These are phyloP conservation scores for Pseudovirgaria hyperparasitica DNA, from an alignment of 2,329 filamentous ascomycete genomes.

Conservation along the genomic window DNA sequence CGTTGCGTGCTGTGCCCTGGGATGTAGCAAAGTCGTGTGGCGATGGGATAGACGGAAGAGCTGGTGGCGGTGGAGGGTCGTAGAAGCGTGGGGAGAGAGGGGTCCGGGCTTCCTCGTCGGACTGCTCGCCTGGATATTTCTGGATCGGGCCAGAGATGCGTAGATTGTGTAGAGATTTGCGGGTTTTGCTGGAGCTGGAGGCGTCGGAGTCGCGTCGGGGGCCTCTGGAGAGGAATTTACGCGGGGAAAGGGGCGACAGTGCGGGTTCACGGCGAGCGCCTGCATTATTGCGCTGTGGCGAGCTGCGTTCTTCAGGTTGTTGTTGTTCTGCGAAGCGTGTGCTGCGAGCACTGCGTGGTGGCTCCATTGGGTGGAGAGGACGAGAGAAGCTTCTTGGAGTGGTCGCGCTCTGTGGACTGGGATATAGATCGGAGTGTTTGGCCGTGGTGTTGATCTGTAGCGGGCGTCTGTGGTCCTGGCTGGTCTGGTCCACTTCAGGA, in stretches of 20 bases:
- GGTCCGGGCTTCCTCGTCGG: conserved; percentile 35
- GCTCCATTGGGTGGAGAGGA: conserved; percentile 34
- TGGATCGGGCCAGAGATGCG: conserved; percentile 45
- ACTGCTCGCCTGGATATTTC: conserved; percentile 25
- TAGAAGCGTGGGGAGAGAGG: conserved; percentile 45
- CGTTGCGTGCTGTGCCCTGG: conserved; percentile 19
- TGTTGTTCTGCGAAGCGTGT: conserved; percentile 11
- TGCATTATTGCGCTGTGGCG: conserved; percentile 12
- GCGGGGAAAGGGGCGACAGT: conserved; percentile 15
- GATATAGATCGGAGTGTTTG: conserved; percentile 2
- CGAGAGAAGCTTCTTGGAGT: conserved; percentile 29
- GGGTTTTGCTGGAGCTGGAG: conserved; percentile 24
- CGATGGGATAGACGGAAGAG: conserved; percentile 28
- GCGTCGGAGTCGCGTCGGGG: conserved; percentile 24
- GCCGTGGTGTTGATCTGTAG: conserved; percentile 15
- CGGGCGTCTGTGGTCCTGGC: conserved; percentile 1
- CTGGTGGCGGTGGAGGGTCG: conserved; percentile 42
- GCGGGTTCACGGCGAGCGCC: conserved; percentile 8
- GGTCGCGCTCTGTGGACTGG: conserved; percentile 18
- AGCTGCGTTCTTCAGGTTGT: conserved; percentile 14
- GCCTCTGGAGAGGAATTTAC: conserved; percentile 23
- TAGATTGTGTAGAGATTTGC: conserved; percentile 39
- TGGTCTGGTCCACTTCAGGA: conserved; percentile 9
- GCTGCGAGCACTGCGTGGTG: conserved; percentile 2
- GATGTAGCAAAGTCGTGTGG: conserved; percentile 17